Conservation (phyloP, 495 filamentous ascomycete genomes). For the Penicillium soppii region DNA sequence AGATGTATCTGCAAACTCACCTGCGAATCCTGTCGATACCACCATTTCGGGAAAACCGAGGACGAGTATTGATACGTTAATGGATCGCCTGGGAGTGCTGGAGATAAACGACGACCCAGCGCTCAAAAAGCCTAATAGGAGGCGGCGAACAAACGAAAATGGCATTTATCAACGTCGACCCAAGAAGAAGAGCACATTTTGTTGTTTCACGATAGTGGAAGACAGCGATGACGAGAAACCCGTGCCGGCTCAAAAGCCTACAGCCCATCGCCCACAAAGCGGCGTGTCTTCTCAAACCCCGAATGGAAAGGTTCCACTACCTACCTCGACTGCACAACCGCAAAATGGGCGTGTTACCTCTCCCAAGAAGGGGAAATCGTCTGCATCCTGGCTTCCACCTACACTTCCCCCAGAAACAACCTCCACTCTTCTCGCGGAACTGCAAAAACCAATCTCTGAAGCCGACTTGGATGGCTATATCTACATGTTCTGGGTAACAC, state of each 20-base stretch:
- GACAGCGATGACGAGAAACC: constrained; percentile 18
- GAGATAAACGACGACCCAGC: constrained; percentile 46
- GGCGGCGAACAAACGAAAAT: constrained; percentile 5
- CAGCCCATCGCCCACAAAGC: constrained; percentile 20
- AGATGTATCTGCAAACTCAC: constrained; percentile 39
- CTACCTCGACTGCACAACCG: constrained; percentile 3
- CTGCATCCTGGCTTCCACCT: constrained; percentile 60
- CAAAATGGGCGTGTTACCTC: constrained; percentile 7
- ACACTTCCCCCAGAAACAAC: constrained; percentile 62
- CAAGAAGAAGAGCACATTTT: constrained; percentile 25
- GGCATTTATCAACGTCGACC: constrained; percentile 20
- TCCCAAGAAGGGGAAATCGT: constrained; percentile 4
- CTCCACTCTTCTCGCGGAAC: constrained; percentile 65
- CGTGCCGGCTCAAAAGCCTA: constrained; percentile 12
- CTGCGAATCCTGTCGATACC: not conserved
- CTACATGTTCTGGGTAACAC: constrained; percentile 93
- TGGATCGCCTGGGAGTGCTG: constrained; percentile 74
- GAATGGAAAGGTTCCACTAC: constrained; percentile 5
- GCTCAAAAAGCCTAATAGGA: constrained; percentile 13
- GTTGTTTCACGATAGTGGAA: constrained; percentile 36
- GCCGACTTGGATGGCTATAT: constrained; percentile 89
- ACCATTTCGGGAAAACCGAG: constrained; percentile 50
- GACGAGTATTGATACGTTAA: constrained; percentile 78
- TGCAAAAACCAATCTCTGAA: constrained; percentile 76
- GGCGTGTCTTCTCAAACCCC: constrained; percentile 10